Evolutionary conservation across 805 yeast genomes (phyloP), one percentile per base, ranked within the genome.

Genomic region (Cyberlindnera xylosilytica): DNA sequence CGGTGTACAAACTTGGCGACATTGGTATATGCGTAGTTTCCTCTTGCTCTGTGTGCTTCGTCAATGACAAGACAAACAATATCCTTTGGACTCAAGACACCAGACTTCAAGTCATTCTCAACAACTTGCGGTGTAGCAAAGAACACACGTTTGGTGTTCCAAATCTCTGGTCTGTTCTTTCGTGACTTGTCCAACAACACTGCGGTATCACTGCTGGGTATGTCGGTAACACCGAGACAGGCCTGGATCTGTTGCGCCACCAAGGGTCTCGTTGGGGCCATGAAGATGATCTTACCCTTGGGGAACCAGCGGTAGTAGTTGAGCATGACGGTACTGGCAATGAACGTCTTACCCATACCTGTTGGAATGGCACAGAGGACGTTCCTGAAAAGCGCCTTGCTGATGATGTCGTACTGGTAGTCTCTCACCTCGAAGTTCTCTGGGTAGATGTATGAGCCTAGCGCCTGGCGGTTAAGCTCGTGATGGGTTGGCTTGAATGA

Each of bases 211-310:
- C 74, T 67, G 37, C 81, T 67, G 1, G 95, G 83, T 17, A 95
- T 78, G 4, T 97, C 97, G 0, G 96, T 83, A 13, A 87, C 80
- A 8, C 87, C 83, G 42, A 88, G 73, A 58, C 96, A 93, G 1
- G 98, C 97, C 56, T 84, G 85, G 51, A 91, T 85, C 64, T 93
- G 99, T 64, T 93, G 99, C 1, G 96, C 90, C 6, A 93, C 98
- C 41, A 93, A 70, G 0, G 99, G 99, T 50, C 90, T 72, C 2
- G 99, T 93, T 0, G 99, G 99, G 0, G 99, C 99, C 83, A 91
- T 82, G 62, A 93, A 93, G 1, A 95, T 77, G 51, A 93, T 79
- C 57, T 90, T 93, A 2, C 88, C 79, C 4, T 65, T 61, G 13
- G 76, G 76, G 17, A 90, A 85, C 99, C 99, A 93, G 37, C 95